Evolutionary conservation across 176 grass and related monocot genomes (phyloP), one percentile per base, ranked within the genome.

Genomic region (Canna indica): DNA sequence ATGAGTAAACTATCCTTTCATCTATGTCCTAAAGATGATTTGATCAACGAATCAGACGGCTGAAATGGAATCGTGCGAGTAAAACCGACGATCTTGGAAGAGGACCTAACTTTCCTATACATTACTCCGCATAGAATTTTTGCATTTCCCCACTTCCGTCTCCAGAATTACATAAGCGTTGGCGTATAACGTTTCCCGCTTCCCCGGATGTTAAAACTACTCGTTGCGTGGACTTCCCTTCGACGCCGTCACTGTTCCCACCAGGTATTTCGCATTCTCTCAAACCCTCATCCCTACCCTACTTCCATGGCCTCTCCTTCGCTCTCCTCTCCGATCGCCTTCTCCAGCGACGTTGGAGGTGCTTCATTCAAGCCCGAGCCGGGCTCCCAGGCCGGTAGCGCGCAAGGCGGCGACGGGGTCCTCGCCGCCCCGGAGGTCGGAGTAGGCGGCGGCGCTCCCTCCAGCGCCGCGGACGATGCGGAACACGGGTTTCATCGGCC

Each of bases 401-500:
- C 14, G 10, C 30, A 63, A 13, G 31, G 47, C n/a, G 42, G 46
- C 18, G n/a, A 36, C 34, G n/a, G 17, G 15, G 47, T 25, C 63
- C 34, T 12, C 35, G 16, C 62, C 34, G 33, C 63, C 33, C 75
- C 59, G 24, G 47, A 25, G 53, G 14, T 74, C 69, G 57, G 31
- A 39, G 32, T 74, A 27, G 91, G 80, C 25, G 70, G 70, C 4
- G 63, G 38, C 67, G 69, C 38, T 25, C 58, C 74, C 27, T 67
- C 60, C 27, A 56, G 45, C 7, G 42, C 75, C 31, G 77, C 69
- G 74, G 73, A 47, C 44, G 86, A 94, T 24, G 72, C 27, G 20
- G 87, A 93, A 69, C 90, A 79, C 33, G 95, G 95, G 47, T 99
- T 99, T 78, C 80, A 83, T 71, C 80, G 93, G 22, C 9, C 74